Percentiles rank a stretch among this genome's conserved stretches.
Evolutionary conservation across 2,329 filamentous ascomycete genomes (phyloP).

Genomic region (Emergomyces orientalis): DNA sequence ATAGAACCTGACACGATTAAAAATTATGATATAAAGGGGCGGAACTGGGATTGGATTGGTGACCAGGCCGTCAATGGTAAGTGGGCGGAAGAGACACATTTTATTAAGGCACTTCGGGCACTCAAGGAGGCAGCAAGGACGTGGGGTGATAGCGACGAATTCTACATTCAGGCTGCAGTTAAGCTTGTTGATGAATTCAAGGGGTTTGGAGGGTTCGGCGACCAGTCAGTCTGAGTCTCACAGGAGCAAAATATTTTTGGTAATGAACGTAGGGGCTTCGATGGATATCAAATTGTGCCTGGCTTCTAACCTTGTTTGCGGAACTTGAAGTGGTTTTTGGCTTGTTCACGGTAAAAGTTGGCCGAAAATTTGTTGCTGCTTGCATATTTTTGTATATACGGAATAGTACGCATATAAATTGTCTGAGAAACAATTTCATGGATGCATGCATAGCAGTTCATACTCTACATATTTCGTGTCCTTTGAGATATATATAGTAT

Average conservation of each 20-base stretch:
- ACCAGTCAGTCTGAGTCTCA: background rate
- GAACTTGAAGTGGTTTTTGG: background rate
- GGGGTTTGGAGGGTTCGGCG: constrained; percentile 19
- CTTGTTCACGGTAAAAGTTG: background rate
- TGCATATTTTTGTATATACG: background rate
- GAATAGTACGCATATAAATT: background rate
- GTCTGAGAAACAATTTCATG: background rate
- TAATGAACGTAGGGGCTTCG: background rate
- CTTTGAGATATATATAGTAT: too few species aligned
- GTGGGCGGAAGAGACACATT: constrained; percentile 67
- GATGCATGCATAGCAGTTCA: background rate
- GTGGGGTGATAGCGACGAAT: constrained; percentile 38
- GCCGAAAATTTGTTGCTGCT: background rate
- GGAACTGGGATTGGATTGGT: constrained; percentile 68
- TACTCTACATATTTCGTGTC: too few species aligned
- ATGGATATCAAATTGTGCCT: background rate
- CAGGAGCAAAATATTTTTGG: background rate
- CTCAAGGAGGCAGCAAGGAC: constrained; percentile 57
- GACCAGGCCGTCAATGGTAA: constrained; percentile 59
- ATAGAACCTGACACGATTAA: constrained; percentile 59
- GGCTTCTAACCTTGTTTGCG: background rate
- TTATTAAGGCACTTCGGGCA: constrained; percentile 70
- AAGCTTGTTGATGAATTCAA: constrained; percentile 41
- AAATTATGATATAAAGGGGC: constrained; percentile 50
- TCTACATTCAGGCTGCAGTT: constrained; percentile 43